Percentiles rank a stretch among this genome's conserved stretches.
Conservation (phyloP, 108 stramenopile genomes). For the Epithemia pelagica region DNA sequence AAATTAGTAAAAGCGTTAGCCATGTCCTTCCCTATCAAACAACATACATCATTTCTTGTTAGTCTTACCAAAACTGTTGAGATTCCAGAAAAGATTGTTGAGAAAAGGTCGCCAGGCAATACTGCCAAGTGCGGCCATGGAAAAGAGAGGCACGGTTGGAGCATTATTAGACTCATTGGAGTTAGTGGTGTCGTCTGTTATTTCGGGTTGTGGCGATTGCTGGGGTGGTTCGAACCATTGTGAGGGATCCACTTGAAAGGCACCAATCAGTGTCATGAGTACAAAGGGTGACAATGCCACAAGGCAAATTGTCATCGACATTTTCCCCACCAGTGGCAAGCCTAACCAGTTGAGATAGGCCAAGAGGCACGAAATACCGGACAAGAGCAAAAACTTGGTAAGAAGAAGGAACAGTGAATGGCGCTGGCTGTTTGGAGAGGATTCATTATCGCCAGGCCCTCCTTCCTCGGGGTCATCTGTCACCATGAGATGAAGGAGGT, state of each 20-base stretch:
- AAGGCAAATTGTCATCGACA: slow-evolving; percentile 70
- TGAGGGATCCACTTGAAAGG: slow-evolving; percentile 54
- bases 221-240: slow-evolving; percentile 73
- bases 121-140: slow-evolving; percentile 23
- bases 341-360: slow-evolving; percentile 79
- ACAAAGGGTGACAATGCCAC: slow-evolving; percentile 88
- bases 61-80: slow-evolving; percentile 76
- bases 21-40: no score
- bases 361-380: slow-evolving; percentile 46
- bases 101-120: slow-evolving; percentile 85
- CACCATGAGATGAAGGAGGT: slow-evolving; percentile 55
- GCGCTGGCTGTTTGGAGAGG: slow-evolving; percentile 26
- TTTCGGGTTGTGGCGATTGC: slow-evolving; percentile 29
- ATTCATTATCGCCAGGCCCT: background rate
- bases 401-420: slow-evolving; percentile 6
- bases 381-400: slow-evolving; percentile 17
- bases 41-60: background rate
- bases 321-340: slow-evolving; percentile 76
- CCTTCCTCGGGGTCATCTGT: no score
- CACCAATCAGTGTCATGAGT: slow-evolving; percentile 59
- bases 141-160: no score
- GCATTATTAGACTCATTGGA: slow-evolving; percentile 16
- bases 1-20: no score
- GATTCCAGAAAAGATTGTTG: slow-evolving; percentile 94
- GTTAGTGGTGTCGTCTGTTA: slow-evolving; percentile 22